Evolutionary conservation across 352 stramenopile genomes (phyloP), one percentile per base, ranked within the genome.

Genomic region (Thraustochytrium striatum): DNA sequence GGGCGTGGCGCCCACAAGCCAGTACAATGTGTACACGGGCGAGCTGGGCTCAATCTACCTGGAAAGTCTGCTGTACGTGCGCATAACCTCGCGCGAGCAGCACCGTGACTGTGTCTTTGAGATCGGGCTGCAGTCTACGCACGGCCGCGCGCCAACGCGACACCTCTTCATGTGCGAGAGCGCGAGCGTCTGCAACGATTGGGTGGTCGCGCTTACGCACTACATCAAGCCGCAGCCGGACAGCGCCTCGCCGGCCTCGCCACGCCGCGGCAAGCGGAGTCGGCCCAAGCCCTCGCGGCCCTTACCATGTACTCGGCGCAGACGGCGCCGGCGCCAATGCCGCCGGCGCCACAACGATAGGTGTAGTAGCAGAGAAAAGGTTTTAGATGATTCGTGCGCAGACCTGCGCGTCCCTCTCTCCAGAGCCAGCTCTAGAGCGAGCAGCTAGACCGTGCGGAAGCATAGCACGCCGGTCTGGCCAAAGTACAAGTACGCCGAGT

Each of bases 401-500:
- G n/a, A n/a, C n/a, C n/a, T n/a, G n/a, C n/a, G n/a, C n/a, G n/a
- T n/a, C n/a, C n/a, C n/a, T n/a, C n/a, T n/a, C n/a, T n/a, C n/a
- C n/a, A n/a, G n/a, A n/a, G n/a, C n/a, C n/a, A n/a, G n/a, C n/a
- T n/a, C n/a, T n/a, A n/a, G n/a, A n/a, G n/a, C n/a, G n/a, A n/a
- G n/a, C n/a, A n/a, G n/a, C n/a, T n/a, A 75, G 13, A 75, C 65
- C 43, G 65, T 75, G 19, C 65, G 58, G 47, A 50, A 75, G 65
- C 65, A 75, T 9, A 75, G 52, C 21, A 75, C 68, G 9, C 65
- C 65, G 2, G 65, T 75, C 30, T 75, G 65, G 21, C 65, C 65
- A 75, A 75, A 75, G 65, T 75, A 75, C 41, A 75, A 30, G 36
- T 75, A 75, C 3, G 65, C 65, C 11, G 65, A 39, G 41, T 75